Conservation (phyloP, 2,329 filamentous ascomycete species). For the Epichloe glyceriae region DNA sequence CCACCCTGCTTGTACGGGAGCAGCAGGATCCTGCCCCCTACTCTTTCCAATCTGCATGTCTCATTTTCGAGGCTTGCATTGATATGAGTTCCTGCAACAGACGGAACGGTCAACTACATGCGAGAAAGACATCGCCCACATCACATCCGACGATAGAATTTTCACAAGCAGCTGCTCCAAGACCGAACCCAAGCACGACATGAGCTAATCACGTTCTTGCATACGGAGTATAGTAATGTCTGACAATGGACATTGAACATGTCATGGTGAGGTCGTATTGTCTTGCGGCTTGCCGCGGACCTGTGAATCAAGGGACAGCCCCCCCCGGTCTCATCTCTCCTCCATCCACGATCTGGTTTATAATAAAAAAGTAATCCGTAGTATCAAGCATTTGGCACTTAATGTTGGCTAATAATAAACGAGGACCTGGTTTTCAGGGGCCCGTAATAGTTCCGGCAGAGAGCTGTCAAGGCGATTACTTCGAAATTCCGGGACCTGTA, state of each 20-base stretch:
- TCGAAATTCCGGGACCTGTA: not conserved
- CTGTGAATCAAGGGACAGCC: too few species aligned
- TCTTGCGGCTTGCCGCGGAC: not conserved
- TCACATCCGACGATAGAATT: not conserved
- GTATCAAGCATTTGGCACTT: too few species aligned
- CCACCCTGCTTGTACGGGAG: too few species aligned
- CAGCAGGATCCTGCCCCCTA: too few species aligned
- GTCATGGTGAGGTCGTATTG: not conserved
- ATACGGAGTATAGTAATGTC: too few species aligned
- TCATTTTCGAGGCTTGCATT: constrained; percentile 3
- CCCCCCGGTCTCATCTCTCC: too few species aligned
- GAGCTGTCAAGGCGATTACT: too few species aligned
- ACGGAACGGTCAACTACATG: not conserved
- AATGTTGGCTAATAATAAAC: not conserved
- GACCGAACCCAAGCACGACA: not conserved
- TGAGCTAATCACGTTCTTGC: not conserved
- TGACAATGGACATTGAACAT: not conserved
- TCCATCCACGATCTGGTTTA: too few species aligned
- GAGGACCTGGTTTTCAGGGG: not conserved
- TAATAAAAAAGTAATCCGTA: too few species aligned
- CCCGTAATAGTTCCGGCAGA: too few species aligned
- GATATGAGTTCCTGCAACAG: constrained; percentile 3
- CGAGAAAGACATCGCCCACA: not conserved
- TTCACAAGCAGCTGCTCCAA: not conserved
- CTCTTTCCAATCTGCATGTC: not conserved